These are phyloP conservation scores for Brassica carinata DNA, from an alignment of 345 rosid species.

Conservation along the genomic window DNA sequence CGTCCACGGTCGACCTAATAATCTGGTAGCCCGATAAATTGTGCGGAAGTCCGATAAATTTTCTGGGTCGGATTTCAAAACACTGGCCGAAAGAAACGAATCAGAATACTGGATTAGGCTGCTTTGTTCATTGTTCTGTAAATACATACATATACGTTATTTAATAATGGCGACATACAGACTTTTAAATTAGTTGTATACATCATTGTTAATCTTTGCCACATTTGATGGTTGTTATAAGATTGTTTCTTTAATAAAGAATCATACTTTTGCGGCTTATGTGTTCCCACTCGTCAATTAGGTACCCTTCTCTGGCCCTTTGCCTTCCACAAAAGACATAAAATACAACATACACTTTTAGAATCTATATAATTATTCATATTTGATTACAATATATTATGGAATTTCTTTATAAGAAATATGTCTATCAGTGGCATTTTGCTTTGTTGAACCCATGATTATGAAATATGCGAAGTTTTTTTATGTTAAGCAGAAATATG, in stretches of 20 bases:
- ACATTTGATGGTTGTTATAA: slow-evolving; percentile 21
- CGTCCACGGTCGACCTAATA: too few species aligned
- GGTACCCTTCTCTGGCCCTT: background rate
- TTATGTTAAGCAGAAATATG: background rate
- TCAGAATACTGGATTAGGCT: slow-evolving; percentile 35
- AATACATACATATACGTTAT: too few species aligned
- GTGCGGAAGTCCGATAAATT: too few species aligned
- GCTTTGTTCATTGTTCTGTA: too few species aligned
- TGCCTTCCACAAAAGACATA: background rate
- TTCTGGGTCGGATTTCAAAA: too few species aligned
- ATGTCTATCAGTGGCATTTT: background rate
- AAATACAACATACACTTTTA: background rate
- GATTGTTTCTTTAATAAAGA: slow-evolving; percentile 21
- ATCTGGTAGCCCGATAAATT: too few species aligned
- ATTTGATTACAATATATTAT: background rate
- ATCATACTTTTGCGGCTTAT: slow-evolving; percentile 26
- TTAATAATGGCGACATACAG: background rate
- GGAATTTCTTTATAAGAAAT: background rate
- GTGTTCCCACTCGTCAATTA: slow-evolving; percentile 14
- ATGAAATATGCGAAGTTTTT: background rate
- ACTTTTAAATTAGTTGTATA: background rate
- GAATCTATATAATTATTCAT: background rate
- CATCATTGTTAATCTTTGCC: slow-evolving; percentile 15
- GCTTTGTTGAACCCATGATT: background rate
- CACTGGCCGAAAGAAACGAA: slow-evolving; percentile 16